phyloP scores from a whole-genome alignment of 768 basidiomycete species.

The Ramaria sp. region DNA sequence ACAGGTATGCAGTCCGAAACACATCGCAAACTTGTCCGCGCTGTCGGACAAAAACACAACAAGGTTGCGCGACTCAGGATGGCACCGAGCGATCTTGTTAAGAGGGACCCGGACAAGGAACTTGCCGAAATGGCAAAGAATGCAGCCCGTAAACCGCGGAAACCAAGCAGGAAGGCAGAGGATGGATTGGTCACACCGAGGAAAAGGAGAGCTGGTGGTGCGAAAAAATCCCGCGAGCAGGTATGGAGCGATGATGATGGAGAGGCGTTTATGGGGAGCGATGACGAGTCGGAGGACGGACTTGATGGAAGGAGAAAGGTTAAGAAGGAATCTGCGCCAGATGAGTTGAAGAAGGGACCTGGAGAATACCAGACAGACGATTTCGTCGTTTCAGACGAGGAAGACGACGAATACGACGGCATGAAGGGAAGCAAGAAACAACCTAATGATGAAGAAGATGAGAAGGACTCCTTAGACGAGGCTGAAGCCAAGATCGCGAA shows the following conservation, averaged over 20 bases:
- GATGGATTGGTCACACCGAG: constrained; percentile 38
- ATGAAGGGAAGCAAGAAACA: constrained; percentile 31
- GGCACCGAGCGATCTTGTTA: constrained; percentile 61
- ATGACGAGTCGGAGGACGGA: constrained; percentile 15
- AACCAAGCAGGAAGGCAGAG: constrained; percentile 39
- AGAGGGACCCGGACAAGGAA: constrained; percentile 58
- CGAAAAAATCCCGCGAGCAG: constrained; percentile 32
- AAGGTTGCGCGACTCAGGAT: constrained; percentile 71
- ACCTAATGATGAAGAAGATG: constrained; percentile 26
- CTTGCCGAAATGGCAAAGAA: constrained; percentile 56
- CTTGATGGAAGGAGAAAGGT: constrained; percentile 12
- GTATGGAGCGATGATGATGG: constrained; percentile 52
- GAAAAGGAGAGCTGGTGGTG: constrained; percentile 30
- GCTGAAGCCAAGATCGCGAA: constrained; percentile 33
- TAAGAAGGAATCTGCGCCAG: constrained; percentile 34
- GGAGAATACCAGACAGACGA: constrained; percentile 79
- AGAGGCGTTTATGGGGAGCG: not conserved
- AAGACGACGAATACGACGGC: constrained; percentile 47
- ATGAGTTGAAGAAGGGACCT: constrained; percentile 37
- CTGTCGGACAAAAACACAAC: constrained; percentile 77
- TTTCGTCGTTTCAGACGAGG: constrained; percentile 71
- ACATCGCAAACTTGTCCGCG: constrained; percentile 79
- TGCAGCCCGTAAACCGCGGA: constrained; percentile 53
- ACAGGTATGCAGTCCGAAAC: constrained; percentile 87
- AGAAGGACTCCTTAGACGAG: constrained; percentile 51